Evolutionary conservation across 371 early-diverging fungal species (phyloP).

Genomic region (Mucor piriformis): DNA sequence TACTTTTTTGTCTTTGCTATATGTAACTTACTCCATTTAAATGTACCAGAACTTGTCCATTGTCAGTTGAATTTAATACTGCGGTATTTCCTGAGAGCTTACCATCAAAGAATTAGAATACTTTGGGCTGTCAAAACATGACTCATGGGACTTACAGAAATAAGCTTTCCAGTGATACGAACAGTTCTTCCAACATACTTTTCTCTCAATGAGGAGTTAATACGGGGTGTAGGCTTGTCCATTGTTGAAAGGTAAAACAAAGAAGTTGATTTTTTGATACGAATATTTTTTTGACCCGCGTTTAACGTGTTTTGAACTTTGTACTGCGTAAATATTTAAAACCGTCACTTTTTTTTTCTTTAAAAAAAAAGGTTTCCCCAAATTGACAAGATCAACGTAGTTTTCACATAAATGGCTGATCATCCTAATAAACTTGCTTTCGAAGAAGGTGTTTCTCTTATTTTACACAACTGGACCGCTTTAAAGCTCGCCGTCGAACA

Average conservation of each 20-base stretch:
- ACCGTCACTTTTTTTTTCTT: constrained; percentile 3
- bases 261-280: not conserved
- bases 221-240: constrained; percentile 69
- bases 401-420: constrained; percentile 19
- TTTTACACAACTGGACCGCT: constrained; percentile 76
- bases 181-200: constrained; percentile 57
- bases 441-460: constrained; percentile 57
- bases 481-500: constrained; percentile 77
- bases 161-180: constrained; percentile 58
- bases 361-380: not conserved
- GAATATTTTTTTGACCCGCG: not conserved
- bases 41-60: constrained; percentile 52
- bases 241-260: constrained; percentile 27
- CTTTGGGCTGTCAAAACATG: not conserved
- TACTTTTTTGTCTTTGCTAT: not conserved
- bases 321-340: too few relatives aligned
- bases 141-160: constrained; percentile 43
- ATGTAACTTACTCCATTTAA: constrained; percentile 50
- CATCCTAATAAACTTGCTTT: constrained; percentile 70
- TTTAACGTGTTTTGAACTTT: constrained; percentile 3
- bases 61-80: constrained; percentile 54
- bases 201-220: constrained; percentile 61
- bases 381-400: too few relatives aligned
- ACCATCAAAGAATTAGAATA: not conserved
- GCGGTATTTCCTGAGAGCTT: constrained; percentile 61